A percentile compares a stretch with the other conserved stretches of the same genome.
Conservation (phyloP, 139 green algal genomes). For the Chlamydomonas urium region DNA sequence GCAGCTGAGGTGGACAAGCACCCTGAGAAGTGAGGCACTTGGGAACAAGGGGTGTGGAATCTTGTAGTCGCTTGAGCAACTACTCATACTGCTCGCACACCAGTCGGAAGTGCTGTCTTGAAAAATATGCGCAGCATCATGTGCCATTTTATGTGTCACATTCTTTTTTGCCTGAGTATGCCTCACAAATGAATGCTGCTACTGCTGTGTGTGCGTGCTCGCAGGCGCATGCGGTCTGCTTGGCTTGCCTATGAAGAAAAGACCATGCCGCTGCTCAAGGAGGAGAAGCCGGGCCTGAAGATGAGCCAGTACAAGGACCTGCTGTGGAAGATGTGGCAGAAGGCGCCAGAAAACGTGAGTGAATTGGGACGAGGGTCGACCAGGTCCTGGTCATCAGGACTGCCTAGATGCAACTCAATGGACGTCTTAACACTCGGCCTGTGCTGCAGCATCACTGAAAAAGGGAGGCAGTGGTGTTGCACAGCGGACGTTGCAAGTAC, state of each 20-base stretch:
- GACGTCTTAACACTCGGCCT: no score
- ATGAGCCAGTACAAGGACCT: conserved; percentile 62
- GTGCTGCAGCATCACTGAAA: no score
- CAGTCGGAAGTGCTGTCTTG: no score
- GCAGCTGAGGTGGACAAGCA: conserved; percentile 53
- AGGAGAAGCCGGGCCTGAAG: conserved; percentile 75
- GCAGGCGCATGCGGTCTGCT: conserved; percentile 63
- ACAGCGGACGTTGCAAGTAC: no score
- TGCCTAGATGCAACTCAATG: no score
- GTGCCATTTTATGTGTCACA: not conserved
- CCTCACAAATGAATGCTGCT: not conserved
- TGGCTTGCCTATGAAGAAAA: conserved; percentile 62
- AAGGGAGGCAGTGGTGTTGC: no score
- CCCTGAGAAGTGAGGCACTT: conserved; percentile 58
- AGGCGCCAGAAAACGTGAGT: conserved; percentile 55
- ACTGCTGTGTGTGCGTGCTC: not conserved
- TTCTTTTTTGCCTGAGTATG: not conserved
- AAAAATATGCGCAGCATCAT: no score
- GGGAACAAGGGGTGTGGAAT: not conserved
- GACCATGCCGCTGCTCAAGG: conserved; percentile 52
- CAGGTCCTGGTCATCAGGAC: no score
- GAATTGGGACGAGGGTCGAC: no score
- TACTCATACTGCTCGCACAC: no score
- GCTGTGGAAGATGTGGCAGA: conserved; percentile 70
- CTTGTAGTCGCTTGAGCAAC: no score